These are phyloP conservation scores for Yamadazyma oceani DNA, from an alignment of 1,139 yeast genomes.

Conservation along the genomic window DNA sequence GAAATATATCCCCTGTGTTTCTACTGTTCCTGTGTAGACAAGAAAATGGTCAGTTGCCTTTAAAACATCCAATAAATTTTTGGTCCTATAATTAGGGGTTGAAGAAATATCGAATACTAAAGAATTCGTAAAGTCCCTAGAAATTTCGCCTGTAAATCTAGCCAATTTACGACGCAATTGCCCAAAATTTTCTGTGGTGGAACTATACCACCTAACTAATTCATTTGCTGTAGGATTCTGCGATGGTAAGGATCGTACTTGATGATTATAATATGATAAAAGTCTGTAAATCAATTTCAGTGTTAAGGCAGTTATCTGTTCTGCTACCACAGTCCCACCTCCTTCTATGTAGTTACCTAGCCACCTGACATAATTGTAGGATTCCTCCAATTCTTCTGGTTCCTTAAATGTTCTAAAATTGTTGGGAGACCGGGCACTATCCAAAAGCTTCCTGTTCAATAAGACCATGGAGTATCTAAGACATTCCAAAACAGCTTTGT, in stretches of 20 bases:
- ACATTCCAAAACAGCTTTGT: constrained; percentile 70
- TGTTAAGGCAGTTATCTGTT: constrained; percentile 66
- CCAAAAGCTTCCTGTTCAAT: constrained; percentile 73
- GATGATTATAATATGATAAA: constrained; percentile 69
- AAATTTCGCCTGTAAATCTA: constrained; percentile 69
- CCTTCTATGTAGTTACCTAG: constrained; percentile 75
- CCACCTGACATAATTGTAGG: constrained; percentile 73
- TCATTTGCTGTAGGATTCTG: constrained; percentile 53
- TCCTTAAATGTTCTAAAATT: constrained; percentile 85
- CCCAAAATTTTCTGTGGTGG: constrained; percentile 82
- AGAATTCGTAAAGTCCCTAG: constrained; percentile 75
- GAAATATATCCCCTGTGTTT: constrained; percentile 72
- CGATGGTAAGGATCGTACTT: constrained; percentile 62
- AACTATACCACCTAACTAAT: constrained; percentile 75
- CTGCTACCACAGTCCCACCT: constrained; percentile 83
- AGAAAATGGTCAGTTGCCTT: constrained; percentile 72
- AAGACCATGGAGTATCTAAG: constrained; percentile 71
- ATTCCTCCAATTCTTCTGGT: constrained; percentile 82
- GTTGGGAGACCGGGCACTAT: constrained; percentile 63
- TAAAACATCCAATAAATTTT: constrained; percentile 56
- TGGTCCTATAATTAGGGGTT: constrained; percentile 50
- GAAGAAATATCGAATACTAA: constrained; percentile 59
- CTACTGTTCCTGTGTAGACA: constrained; percentile 72
- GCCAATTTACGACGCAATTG: constrained; percentile 81
- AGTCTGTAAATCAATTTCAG: constrained; percentile 68